Evolutionary conservation across 169 alveolate genomes (phyloP).

Genomic region (Babesia caballi): DNA sequence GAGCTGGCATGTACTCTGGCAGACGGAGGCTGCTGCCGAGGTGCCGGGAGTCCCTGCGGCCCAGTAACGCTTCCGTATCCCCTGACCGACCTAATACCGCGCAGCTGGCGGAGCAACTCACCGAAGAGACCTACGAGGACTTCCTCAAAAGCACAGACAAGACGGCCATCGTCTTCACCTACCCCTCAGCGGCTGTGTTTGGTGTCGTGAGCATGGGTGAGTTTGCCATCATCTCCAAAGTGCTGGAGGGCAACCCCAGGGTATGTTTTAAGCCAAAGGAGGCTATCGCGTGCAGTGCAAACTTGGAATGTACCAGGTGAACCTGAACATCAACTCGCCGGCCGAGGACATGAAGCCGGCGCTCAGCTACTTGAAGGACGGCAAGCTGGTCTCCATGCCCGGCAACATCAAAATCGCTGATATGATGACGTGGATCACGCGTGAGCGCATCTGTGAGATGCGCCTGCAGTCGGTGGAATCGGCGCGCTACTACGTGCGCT

Average conservation of each 20-base stretch:
- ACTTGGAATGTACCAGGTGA: slow-evolving; percentile 34
- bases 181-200: slow-evolving; percentile 38
- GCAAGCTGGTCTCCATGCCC: slow-evolving; percentile 3
- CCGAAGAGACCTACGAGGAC: slow-evolving; percentile 29
- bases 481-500: not conserved
- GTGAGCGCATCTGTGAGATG: slow-evolving; percentile 47
- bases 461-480: slow-evolving; percentile 1
- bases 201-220: slow-evolving; percentile 8
- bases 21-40: too few species aligned
- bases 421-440: slow-evolving; percentile 49
- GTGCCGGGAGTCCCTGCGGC: too few species aligned
- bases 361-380: slow-evolving; percentile 43
- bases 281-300: slow-evolving; percentile 26
- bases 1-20: too few species aligned
- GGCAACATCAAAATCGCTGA: slow-evolving; percentile 16
- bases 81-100: too few species aligned
- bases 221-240: slow-evolving; percentile 21
- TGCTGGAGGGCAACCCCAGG: slow-evolving; percentile 30
- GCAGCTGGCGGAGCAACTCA: slow-evolving; percentile 22
- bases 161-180: slow-evolving; percentile 36
- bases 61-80: too few species aligned
- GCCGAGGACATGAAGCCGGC: slow-evolving; percentile 41
- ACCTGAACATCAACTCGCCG: slow-evolving; percentile 14
- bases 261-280: not conserved
- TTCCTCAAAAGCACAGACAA: slow-evolving; percentile 26